phyloP scores from a whole-genome alignment of 108 stramenopile genomes.

The Stephanodiscus triporus region DNA sequence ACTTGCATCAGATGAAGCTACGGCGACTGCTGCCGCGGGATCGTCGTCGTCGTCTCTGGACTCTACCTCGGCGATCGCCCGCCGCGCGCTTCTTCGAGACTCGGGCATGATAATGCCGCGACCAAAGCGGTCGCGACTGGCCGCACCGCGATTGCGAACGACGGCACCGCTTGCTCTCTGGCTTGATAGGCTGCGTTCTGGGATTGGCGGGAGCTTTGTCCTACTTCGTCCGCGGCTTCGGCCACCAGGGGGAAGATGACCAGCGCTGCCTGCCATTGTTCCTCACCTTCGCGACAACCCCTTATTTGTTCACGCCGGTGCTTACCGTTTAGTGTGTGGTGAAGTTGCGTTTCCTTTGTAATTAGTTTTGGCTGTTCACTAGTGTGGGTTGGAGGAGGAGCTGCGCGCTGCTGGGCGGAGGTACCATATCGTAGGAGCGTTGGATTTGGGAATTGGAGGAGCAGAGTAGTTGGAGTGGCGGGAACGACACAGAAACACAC shows the following conservation, averaged over 20 bases:
- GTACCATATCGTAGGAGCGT: no score
- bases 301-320: neutral
- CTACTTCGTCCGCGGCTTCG: neutral
- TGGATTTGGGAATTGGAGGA: no score
- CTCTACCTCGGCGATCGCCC: neutral
- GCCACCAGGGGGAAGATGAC: neutral
- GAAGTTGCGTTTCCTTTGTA: no score
- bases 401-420: no score
- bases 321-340: neutral
- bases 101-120: neutral
- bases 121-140: neutral
- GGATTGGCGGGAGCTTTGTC: conserved; percentile 1
- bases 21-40: neutral
- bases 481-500: no score
- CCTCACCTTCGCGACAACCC: neutral
- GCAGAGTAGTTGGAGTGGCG: no score
- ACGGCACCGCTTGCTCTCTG: neutral
- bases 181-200: conserved; percentile 1
- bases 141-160: neutral
- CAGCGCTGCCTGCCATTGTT: neutral
- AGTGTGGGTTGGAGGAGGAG: no score
- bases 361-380: no score
- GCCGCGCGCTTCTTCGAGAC: neutral
- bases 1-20: neutral
- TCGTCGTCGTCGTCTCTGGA: neutral